Percentiles rank a stretch among this genome's conserved stretches.
Conservation (phyloP, 2,329 filamentous ascomycete species). For the Fusarium graminum region DNA sequence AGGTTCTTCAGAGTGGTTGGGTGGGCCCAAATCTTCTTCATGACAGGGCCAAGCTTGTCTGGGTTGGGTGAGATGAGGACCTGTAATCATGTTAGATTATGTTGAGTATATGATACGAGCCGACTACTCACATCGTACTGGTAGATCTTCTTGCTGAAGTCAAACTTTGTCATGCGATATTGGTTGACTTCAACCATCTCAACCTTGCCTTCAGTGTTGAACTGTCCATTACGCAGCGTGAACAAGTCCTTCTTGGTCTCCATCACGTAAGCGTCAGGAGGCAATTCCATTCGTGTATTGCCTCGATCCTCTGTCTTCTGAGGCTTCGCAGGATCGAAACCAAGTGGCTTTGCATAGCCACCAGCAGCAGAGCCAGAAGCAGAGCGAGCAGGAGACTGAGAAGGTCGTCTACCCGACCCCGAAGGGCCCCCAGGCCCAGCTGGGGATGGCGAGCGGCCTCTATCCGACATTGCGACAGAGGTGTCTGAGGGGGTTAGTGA, state of each 20-base stretch:
- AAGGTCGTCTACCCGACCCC: constrained; percentile 33
- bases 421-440: constrained; percentile 35
- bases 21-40: constrained; percentile 83
- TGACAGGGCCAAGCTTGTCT: constrained; percentile 72
- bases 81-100: constrained; percentile 56
- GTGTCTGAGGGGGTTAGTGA: constrained; percentile 18
- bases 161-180: constrained; percentile 73
- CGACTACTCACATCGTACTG: constrained; percentile 83
- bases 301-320: constrained; percentile 51
- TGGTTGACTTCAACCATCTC: constrained; percentile 77
- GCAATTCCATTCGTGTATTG: constrained; percentile 68
- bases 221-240: constrained; percentile 55
- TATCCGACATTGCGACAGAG: constrained; percentile 51
- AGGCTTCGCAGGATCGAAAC: constrained; percentile 60
- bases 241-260: constrained; percentile 54
- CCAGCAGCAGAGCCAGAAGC: constrained; percentile 34
- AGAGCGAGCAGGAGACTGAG: constrained; percentile 41
- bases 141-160: constrained; percentile 72
- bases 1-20: constrained; percentile 69
- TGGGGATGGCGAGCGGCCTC: constrained; percentile 49
- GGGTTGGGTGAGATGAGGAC: constrained; percentile 73
- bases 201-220: constrained; percentile 69
- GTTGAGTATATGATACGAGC: neutral
- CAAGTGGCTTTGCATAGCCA: constrained; percentile 51
- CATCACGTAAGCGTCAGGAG: constrained; percentile 66